A percentile compares a stretch with the other conserved stretches of the same genome.
phyloP scores from a whole-genome alignment of 805 yeast genomes.

The Metschnikowia baotianmanensis region DNA sequence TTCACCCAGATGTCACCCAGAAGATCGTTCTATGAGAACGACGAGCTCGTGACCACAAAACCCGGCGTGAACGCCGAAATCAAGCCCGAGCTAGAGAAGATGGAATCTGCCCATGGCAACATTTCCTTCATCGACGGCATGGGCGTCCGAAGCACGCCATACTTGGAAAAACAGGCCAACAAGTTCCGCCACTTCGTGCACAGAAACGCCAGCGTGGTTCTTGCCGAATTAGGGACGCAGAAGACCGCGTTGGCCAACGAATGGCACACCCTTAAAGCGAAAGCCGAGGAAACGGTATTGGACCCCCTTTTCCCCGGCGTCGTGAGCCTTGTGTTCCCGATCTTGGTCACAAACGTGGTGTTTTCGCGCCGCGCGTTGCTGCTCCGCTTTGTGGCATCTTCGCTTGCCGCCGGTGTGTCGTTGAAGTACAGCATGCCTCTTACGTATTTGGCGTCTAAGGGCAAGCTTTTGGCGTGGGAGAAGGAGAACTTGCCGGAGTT shows the following conservation, averaged over 20 bases:
- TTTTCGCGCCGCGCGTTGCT: conserved; percentile 48
- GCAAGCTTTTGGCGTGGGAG: conserved; percentile 26
- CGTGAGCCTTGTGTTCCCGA: conserved; percentile 52
- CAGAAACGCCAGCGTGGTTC: conserved; percentile 33
- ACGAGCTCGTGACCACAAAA: conserved; percentile 43
- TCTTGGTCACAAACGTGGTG: conserved; percentile 56
- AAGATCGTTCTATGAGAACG: conserved; percentile 47
- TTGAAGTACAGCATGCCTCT: conserved; percentile 51
- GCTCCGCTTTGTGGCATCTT: conserved; percentile 50
- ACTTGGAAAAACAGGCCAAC: conserved; percentile 44
- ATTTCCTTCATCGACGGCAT: conserved; percentile 49
- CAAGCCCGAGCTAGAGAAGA: conserved; percentile 31
- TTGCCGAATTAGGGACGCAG: conserved; percentile 47
- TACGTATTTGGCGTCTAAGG: conserved; percentile 16
- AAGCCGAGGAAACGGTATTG: conserved; percentile 35
- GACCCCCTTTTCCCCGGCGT: conserved; percentile 58
- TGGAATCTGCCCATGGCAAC: conserved; percentile 41
- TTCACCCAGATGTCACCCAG: conserved; percentile 1
- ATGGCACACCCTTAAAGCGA: conserved; percentile 25
- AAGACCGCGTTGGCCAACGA: conserved; percentile 49
- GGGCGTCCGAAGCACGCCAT: conserved; percentile 50
- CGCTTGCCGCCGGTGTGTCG: conserved; percentile 44
- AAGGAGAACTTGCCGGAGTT: conserved; percentile 31
- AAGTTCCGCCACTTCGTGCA: conserved; percentile 38
- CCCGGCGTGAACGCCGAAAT: conserved; percentile 48